Evolutionary conservation across 306 rosid species (phyloP).

Genomic region (Acacia melanoxylon): DNA sequence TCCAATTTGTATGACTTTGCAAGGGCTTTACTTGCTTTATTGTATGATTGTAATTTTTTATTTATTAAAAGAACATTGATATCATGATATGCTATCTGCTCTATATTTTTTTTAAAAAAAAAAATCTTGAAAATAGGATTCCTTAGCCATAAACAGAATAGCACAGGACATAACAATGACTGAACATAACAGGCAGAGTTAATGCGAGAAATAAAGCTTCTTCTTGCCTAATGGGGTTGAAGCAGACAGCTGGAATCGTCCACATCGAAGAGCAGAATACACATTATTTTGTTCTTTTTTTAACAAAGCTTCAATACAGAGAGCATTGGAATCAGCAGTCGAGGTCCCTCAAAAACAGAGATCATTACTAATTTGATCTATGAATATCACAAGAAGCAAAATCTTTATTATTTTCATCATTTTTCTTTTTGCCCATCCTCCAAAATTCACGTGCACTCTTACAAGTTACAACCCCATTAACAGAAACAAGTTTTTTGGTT

Average conservation of each 20-base stretch:
- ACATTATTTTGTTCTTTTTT: slow-evolving; percentile 25
- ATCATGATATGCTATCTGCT: background rate
- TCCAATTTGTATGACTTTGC: background rate
- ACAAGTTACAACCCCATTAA: background rate
- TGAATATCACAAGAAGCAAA: background rate
- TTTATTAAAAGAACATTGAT: background rate
- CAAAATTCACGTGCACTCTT: slow-evolving; percentile 27
- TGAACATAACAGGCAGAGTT: background rate
- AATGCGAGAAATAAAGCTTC: slow-evolving; percentile 39
- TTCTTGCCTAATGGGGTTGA: slow-evolving; percentile 34
- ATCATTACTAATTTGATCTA: background rate
- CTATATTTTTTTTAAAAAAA: no score
- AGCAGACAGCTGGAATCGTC: slow-evolving; percentile 35
- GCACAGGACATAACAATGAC: background rate
- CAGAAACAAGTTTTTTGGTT: background rate
- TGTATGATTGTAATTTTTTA: background rate
- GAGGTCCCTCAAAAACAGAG: slow-evolving; percentile 41
- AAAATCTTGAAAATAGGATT: background rate
- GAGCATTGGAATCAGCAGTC: slow-evolving; percentile 35
- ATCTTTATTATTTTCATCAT: background rate
- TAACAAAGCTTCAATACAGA: slow-evolving; percentile 18
- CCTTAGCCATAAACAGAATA: background rate
- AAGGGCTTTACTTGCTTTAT: background rate
- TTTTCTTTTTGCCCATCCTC: background rate
- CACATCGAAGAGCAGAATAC: slow-evolving; percentile 36